These are phyloP conservation scores for Calonectria montana DNA, from an alignment of 2,329 filamentous ascomycete genomes.

Conservation along the genomic window DNA sequence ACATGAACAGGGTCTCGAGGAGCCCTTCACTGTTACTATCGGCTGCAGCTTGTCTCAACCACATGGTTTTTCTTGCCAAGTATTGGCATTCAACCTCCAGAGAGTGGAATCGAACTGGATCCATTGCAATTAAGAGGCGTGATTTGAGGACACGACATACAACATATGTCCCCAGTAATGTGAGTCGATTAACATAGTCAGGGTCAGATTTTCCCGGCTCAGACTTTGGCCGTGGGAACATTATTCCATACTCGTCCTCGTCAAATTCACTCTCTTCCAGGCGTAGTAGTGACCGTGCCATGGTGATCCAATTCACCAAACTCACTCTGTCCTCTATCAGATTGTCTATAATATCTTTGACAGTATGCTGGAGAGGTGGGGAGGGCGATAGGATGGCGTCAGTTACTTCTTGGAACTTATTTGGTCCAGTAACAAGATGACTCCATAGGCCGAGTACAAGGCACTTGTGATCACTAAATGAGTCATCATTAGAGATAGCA, in stretches of 20 bases:
- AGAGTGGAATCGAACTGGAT: neutral
- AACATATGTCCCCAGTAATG: conserved; percentile 20
- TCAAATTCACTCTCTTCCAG: neutral
- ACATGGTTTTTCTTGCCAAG: conserved; percentile 10
- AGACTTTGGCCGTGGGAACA: conserved; percentile 2
- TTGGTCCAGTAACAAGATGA: conserved; percentile 15
- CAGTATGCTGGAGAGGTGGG: neutral
- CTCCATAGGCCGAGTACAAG: conserved; percentile 14
- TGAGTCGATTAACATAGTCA: neutral
- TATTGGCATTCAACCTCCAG: conserved; percentile 19
- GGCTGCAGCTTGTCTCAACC: neutral
- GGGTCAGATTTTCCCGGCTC: neutral
- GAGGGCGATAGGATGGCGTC: neutral
- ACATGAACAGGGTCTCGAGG: conserved; percentile 9
- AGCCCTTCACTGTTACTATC: neutral
- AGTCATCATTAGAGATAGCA: conserved; percentile 15
- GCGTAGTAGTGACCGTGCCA: neutral
- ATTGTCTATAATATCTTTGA: neutral
- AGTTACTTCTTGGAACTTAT: conserved; percentile 14
- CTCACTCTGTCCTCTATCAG: neutral
- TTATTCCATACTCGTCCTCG: conserved; percentile 5
- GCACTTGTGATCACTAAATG: neutral
- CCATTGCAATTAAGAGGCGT: conserved; percentile 12
- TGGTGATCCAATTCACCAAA: conserved; percentile 4
- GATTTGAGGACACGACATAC: conserved; percentile 23